Evolutionary conservation across 2,329 filamentous ascomycete genomes (phyloP).

Genomic region (Plenodomus lindquistii): DNA sequence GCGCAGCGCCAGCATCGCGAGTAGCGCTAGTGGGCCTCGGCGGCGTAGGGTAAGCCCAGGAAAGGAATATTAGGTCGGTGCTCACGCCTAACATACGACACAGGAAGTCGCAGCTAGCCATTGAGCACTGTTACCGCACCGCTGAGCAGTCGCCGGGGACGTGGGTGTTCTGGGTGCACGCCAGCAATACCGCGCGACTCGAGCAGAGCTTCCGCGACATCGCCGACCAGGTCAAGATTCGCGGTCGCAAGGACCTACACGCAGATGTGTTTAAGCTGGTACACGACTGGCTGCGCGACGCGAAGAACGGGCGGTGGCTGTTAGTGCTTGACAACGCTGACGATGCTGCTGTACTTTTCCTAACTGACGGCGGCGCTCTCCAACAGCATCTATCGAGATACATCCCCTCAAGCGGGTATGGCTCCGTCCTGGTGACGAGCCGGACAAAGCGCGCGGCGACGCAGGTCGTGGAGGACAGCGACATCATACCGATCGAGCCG

Average conservation of each 20-base stretch:
- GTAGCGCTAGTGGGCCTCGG: slow-evolving; percentile 35
- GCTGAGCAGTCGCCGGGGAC: slow-evolving; percentile 9
- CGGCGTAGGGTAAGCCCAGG: slow-evolving; percentile 21
- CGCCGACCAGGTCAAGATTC: slow-evolving; percentile 11
- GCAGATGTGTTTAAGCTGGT: slow-evolving; percentile 14
- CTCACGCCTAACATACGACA: neutral
- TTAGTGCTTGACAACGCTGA: slow-evolving; percentile 26
- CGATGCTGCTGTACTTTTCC: slow-evolving; percentile 10
- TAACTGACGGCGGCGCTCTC: neutral
- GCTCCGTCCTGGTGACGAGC: slow-evolving; percentile 14
- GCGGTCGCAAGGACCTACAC: slow-evolving; percentile 12
- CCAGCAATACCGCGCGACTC: slow-evolving; percentile 6
- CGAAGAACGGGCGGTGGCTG: slow-evolving; percentile 13
- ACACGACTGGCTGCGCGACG: slow-evolving; percentile 9
- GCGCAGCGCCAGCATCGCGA: slow-evolving; percentile 14
- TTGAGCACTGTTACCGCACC: slow-evolving; percentile 9
- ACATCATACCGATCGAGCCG: slow-evolving; percentile 12
- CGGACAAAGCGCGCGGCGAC: slow-evolving; percentile 9
- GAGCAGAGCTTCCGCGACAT: slow-evolving; percentile 15
- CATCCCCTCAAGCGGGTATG: slow-evolving; percentile 9
- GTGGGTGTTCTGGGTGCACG: slow-evolving; percentile 17
- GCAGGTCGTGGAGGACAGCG: slow-evolving; percentile 10
- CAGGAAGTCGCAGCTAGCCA: slow-evolving; percentile 14
- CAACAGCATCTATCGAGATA: slow-evolving; percentile 1
- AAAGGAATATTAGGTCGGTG: neutral